phyloP scores from a whole-genome alignment of 2,329 filamentous ascomycete species.

The Podosphaera aphanis region DNA sequence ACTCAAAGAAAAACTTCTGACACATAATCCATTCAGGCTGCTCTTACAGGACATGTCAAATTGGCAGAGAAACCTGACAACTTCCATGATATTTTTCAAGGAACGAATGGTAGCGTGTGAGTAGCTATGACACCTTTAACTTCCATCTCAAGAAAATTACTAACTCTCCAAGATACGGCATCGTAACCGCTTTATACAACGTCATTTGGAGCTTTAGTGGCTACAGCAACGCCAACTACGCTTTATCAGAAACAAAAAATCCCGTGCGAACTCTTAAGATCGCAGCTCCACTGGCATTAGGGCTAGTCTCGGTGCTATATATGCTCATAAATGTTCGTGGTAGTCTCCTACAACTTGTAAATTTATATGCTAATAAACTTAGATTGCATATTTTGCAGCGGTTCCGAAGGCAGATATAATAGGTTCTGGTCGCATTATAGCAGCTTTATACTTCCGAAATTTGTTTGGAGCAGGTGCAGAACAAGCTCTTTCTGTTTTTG shows the following conservation, averaged over 20 bases:
- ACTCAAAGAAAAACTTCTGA: background rate
- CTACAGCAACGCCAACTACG: conserved; percentile 46
- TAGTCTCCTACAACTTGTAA: too few relatives aligned
- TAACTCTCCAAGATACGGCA: conserved; percentile 21
- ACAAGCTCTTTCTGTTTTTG: conserved; percentile 37
- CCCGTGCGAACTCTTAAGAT: conserved; percentile 40
- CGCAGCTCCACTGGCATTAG: conserved; percentile 37
- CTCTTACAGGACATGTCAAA: conserved; percentile 35
- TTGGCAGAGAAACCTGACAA: conserved; percentile 34
- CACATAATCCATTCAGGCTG: conserved; percentile 11
- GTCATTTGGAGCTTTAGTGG: conserved; percentile 49
- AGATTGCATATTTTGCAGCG: conserved; percentile 39
- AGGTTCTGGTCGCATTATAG: conserved; percentile 26
- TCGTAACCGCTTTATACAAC: conserved; percentile 48
- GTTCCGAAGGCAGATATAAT: conserved; percentile 30
- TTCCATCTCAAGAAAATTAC: background rate
- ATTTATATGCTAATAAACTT: background rate
- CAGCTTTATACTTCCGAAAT: conserved; percentile 31
- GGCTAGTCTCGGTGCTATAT: conserved; percentile 34
- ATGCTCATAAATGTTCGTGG: conserved; percentile 31
- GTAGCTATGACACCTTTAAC: background rate
- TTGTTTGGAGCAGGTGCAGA: conserved; percentile 30
- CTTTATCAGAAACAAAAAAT: conserved; percentile 39
- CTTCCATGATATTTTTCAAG: conserved; percentile 38
- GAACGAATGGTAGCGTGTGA: conserved; percentile 38